Evolutionary conservation across 2,329 filamentous ascomycete species (phyloP).

Genomic region (Calonectria naviculata): DNA sequence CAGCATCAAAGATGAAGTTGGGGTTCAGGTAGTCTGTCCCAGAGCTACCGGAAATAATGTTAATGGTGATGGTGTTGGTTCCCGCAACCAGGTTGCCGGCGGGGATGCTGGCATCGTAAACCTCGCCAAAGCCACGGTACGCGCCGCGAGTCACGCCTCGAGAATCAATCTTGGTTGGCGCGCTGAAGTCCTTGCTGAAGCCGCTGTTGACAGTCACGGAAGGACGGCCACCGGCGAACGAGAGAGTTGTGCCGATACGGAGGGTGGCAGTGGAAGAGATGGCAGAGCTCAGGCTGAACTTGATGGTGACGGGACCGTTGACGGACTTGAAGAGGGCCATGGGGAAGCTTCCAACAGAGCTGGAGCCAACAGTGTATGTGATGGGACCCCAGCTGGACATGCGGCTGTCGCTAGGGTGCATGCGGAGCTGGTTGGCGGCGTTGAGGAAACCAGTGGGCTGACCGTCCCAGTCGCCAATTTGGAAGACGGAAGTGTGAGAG

Average conservation of each 20-base stretch:
- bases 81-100: conserved; percentile 69
- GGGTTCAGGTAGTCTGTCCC: conserved; percentile 67
- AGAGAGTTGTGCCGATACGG: conserved; percentile 72
- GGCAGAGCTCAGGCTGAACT: conserved; percentile 64
- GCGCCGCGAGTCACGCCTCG: conserved; percentile 74
- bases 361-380: conserved; percentile 71
- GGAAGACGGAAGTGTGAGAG: conserved; percentile 66
- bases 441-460: conserved; percentile 74
- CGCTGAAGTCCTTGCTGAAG: conserved; percentile 58
- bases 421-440: conserved; percentile 73
- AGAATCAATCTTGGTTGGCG: conserved; percentile 72
- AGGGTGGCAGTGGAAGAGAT: conserved; percentile 66
- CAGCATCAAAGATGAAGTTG: conserved; percentile 55
- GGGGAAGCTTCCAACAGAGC: conserved; percentile 64
- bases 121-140: conserved; percentile 72
- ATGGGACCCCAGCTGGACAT: conserved; percentile 71
- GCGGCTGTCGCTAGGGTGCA: conserved; percentile 75
- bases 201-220: conserved; percentile 65
- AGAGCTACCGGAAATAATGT: conserved; percentile 67
- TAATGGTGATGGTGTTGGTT: conserved; percentile 72
- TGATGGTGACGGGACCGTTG: conserved; percentile 70
- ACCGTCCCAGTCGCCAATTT: conserved; percentile 75
- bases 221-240: conserved; percentile 70
- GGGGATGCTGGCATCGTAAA: conserved; percentile 72
- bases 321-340: conserved; percentile 74